Percentiles rank a stretch among this genome's conserved stretches.
Conservation (phyloP, 208 protist genomes). For the Wallacemonas sp. region DNA sequence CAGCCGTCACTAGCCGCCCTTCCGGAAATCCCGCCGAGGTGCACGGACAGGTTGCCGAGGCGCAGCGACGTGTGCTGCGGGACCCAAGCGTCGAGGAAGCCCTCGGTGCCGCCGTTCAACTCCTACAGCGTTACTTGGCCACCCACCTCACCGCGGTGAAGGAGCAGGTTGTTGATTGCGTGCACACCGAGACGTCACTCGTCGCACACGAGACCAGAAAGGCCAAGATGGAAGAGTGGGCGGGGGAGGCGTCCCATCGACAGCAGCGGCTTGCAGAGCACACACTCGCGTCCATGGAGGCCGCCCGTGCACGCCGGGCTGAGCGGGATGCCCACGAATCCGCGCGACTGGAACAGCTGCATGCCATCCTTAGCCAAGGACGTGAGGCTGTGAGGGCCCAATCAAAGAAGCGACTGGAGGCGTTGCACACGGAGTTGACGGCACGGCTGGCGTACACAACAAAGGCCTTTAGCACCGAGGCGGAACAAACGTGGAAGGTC, state of each 20-base stretch:
- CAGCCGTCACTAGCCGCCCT: not conserved
- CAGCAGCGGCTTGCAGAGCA: slow-evolving; percentile 37
- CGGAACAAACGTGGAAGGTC: slow-evolving; percentile 13
- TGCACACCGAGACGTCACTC: slow-evolving; percentile 49
- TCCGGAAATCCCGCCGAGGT: not conserved
- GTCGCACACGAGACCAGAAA: slow-evolving; percentile 38
- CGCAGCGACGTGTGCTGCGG: not conserved
- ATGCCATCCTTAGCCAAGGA: slow-evolving; percentile 32
- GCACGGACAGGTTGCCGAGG: not conserved
- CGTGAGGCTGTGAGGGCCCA: slow-evolving; percentile 9
- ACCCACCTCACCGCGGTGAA: slow-evolving; percentile 27
- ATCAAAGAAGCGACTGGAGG: slow-evolving; percentile 19
- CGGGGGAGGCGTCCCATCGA: slow-evolving; percentile 36
- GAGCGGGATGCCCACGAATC: slow-evolving; percentile 23
- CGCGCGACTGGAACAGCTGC: slow-evolving; percentile 27
- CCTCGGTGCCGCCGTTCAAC: slow-evolving; percentile 18
- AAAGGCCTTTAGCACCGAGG: slow-evolving; percentile 7
- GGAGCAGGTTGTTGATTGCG: slow-evolving; percentile 46
- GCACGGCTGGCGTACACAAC: slow-evolving; percentile 19
- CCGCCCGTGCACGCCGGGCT: not conserved
- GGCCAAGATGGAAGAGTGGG: slow-evolving; percentile 32
- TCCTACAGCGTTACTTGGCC: slow-evolving; percentile 43
- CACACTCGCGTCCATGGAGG: slow-evolving; percentile 32
- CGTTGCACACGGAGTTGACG: slow-evolving; percentile 24
- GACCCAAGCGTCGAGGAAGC: slow-evolving; percentile 12